Evolutionary conservation across 352 stramenopile genomes (phyloP), one percentile per base, ranked within the genome.

Genomic region (Phytophthora idaei): DNA sequence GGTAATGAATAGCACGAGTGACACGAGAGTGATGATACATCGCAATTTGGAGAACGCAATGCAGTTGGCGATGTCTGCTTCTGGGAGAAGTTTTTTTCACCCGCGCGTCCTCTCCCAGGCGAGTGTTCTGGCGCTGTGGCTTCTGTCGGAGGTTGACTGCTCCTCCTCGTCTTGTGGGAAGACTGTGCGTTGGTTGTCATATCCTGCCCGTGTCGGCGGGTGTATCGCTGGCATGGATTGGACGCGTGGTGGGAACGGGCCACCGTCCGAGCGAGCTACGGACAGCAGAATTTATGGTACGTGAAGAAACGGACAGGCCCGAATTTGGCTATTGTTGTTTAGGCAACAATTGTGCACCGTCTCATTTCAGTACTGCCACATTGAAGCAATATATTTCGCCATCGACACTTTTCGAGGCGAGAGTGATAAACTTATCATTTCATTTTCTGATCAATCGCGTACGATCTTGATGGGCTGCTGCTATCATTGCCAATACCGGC

Each of bases 1-100:
- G 15, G 78, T 80, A 46, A 73, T 46, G 3, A 80, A 55, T 1
- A 90, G 55, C 8, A 69, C 21, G 29, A 90, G 36, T 2, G 64
- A 71, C 3, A 87, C 28, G 4, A 83, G 5, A 1, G 75, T 84
- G 51, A 88, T 44, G 5, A 85, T 21, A 9, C 64, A 80, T 27
- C 71, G 70, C 21, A 70, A 25, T 17, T 67, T 68, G 28, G 68
- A 78, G 37, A 83, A 60, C 7, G 7, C 47, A 17, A 85, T 61
- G 39, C 44, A 77, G 2, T 41, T 29, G 12, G 60, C 42, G 6
- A 86, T 81, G n/a, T 85, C 64, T 10, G 67, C 52, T 36, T 49
- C 21, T 1, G 60, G 61, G 1, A 75, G 58, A 2, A 62, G 49
- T 46, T 57, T 59, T 9, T 68, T 50, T 57, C 57, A 72, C 28